Conservation (phyloP, 371 early-diverging fungal genomes). For the Antonospora locustae region DNA sequence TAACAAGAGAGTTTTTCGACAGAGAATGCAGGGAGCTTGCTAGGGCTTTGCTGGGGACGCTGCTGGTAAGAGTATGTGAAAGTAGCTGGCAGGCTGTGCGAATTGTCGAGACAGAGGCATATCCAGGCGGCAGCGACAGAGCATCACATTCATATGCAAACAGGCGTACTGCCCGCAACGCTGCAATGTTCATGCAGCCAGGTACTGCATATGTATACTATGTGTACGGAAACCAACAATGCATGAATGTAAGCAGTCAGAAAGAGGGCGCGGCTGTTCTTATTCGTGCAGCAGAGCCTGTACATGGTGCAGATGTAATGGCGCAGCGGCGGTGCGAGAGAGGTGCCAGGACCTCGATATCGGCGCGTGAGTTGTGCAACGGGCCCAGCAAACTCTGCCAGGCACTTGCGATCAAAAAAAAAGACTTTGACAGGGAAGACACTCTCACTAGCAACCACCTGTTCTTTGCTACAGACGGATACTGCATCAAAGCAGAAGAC, state of each 20-base stretch:
- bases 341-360: background rate
- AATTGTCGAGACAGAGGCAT: constrained; percentile 6
- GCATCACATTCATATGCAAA: constrained; percentile 1
- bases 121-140: background rate
- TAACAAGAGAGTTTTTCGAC: background rate
- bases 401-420: constrained; percentile 7
- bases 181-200: constrained; percentile 2
- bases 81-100: background rate
- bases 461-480: too few species aligned
- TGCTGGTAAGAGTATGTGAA: background rate
- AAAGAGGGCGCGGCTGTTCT: constrained; percentile 5
- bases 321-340: too few species aligned
- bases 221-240: constrained; percentile 4
- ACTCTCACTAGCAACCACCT: background rate
- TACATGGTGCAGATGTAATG: background rate
- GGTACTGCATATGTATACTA: constrained; percentile 10
- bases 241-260: constrained; percentile 1
- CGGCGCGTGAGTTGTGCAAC: background rate
- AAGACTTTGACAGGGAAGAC: background rate
- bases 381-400: constrained; percentile 11
- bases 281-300: constrained; percentile 2
- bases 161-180: background rate
- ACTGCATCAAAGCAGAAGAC: too few species aligned
- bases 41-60: background rate
- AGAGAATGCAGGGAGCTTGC: background rate